Evolutionary conservation across 768 basidiomycete species (phyloP).

Genomic region (Steccherinum ochraceum): DNA sequence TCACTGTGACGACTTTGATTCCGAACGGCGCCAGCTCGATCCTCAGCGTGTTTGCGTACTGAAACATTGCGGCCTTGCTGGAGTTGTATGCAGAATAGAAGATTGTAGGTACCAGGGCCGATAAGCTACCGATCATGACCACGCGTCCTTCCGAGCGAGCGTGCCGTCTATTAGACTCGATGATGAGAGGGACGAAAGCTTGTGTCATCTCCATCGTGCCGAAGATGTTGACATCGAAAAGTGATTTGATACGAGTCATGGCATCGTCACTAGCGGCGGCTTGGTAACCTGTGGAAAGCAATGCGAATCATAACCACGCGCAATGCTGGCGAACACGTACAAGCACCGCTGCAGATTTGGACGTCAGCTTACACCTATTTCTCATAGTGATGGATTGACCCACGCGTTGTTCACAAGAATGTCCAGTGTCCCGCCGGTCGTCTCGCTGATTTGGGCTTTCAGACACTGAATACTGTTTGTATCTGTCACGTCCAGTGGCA

Average conservation of each 20-base stretch:
- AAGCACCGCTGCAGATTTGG: not conserved
- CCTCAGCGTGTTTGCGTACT: not conserved
- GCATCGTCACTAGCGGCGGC: not conserved
- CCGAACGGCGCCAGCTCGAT: not conserved
- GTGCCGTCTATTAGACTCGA: not conserved
- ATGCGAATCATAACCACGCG: not conserved
- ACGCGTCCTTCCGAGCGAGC: not conserved
- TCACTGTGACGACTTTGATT: not conserved
- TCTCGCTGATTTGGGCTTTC: not conserved
- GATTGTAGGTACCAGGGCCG: not conserved
- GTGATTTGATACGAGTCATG: not conserved
- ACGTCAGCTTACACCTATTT: too few species aligned
- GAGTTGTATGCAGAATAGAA: conserved; percentile 1
- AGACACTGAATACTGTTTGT: not conserved
- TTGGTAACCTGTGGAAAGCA: not conserved
- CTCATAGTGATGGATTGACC: too few species aligned
- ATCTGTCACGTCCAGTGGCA: not conserved
- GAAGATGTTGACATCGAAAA: conserved; percentile 1
- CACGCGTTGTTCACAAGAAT: conserved; percentile 2
- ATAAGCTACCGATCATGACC: not conserved
- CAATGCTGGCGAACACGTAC: not conserved
- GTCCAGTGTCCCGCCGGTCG: not conserved
- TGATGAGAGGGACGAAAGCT: not conserved
- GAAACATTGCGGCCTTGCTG: not conserved
- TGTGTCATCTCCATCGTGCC: not conserved